phyloP scores from a whole-genome alignment of 106 monocot species.

The Allium cepa region DNA sequence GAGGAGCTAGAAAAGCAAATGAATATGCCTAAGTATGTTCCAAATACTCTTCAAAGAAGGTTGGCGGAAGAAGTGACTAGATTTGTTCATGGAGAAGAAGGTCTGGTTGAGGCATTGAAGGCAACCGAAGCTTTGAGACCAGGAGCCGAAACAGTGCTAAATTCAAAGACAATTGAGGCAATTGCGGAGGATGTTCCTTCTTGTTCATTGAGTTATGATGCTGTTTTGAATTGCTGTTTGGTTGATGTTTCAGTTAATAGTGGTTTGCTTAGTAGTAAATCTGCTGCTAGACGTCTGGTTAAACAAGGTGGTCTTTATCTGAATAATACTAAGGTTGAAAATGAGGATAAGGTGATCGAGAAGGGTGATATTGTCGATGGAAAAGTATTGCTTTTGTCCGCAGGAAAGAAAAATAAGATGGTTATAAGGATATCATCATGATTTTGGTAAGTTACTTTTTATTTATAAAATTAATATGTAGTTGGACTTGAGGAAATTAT shows the following conservation, averaged over 20 bases:
- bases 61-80: conserved; percentile 89
- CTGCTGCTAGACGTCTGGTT: conserved; percentile 68
- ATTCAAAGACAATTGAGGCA: conserved; percentile 55
- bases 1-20: conserved; percentile 54
- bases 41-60: conserved; percentile 57
- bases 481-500: too few relatives aligned
- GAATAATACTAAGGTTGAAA: conserved; percentile 77
- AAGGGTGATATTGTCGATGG: conserved; percentile 65
- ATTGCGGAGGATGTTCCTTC: conserved; percentile 87
- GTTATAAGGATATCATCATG: conserved; percentile 71
- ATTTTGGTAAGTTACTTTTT: neutral
- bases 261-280: conserved; percentile 70
- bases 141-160: conserved; percentile 62
- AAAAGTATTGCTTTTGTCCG: conserved; percentile 79
- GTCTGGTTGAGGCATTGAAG: conserved; percentile 68
- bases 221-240: conserved; percentile 60
- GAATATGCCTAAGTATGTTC: conserved; percentile 62
- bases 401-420: conserved; percentile 98
- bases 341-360: conserved; percentile 64
- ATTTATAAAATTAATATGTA: too few relatives aligned
- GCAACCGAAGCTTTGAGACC: conserved; percentile 72
- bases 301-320: conserved; percentile 89
- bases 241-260: conserved; percentile 65
- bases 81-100: conserved; percentile 87
- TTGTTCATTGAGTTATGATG: conserved; percentile 47